Evolutionary conservation across 106 monocot species (phyloP), one percentile per base, ranked within the genome.

Genomic region (Acorus gramineus): DNA sequence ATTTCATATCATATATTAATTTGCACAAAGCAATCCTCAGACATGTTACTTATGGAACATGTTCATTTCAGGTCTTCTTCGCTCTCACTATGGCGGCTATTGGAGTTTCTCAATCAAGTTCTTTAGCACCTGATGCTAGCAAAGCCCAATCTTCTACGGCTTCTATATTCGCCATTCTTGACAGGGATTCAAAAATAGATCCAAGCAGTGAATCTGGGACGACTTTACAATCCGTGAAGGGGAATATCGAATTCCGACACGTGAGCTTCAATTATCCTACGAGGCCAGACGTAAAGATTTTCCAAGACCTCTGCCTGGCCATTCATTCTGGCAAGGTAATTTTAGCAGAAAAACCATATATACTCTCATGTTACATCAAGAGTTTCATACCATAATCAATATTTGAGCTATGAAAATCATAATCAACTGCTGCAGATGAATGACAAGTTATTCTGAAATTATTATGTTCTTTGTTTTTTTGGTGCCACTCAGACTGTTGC

Each of bases 131-230:
- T 42, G 80, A 85, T 72, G 55, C 77, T n/a, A 61, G 12, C 12
- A 80, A 80, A 75, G 85, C 85, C 7, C 74, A 77, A 46, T 80
- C 85, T 48, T 77, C 85, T 13, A 69, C 77, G 28, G 74, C 77
- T 49, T 80, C 85, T 14, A 71, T 85, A 5, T 80, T 85, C 65
- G 74, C 71, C 54, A 60, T 85, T 65, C 77, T 85, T 7, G 80
- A 80, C 50, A 66, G 68, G 2, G 78, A 80, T 47, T 80, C 85
- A 11, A 66, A 60, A 53, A 78, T 85, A 11, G 74, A 85, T 50
- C 28, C 80, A 1, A 69, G 64, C 42, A 71, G 71, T 59, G 62
- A 66, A 5, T 68, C 74, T 48, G 81, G 85, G 2, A 74, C 57
- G 59, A 72, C 47, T 4, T 46, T 75, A 53, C 74, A 77, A 52